Conservation (phyloP, 768 basidiomycete genomes). For the Lentinula raphanica region DNA sequence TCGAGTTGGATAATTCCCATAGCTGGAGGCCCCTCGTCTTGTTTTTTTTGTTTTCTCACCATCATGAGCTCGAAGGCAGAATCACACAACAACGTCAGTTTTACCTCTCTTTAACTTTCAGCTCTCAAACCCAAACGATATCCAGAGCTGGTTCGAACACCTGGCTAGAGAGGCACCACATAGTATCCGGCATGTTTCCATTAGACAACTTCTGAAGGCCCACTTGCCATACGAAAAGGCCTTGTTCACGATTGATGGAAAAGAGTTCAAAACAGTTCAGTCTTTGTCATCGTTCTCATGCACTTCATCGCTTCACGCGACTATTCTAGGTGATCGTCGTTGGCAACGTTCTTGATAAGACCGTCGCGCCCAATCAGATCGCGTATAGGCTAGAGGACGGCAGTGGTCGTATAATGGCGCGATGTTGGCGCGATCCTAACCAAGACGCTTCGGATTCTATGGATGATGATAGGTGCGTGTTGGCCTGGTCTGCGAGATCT, state of each 20-base stretch:
- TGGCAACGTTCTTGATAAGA: not conserved
- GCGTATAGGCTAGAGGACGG: constrained; percentile 2
- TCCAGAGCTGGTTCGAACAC: not conserved
- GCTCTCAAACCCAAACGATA: too few relatives aligned
- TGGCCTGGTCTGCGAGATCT: not conserved
- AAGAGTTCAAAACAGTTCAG: constrained; percentile 14
- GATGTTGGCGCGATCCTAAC: not conserved
- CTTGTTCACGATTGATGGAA: constrained; percentile 16
- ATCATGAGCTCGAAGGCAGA: too few relatives aligned
- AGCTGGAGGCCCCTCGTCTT: too few relatives aligned
- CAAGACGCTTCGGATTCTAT: not conserved
- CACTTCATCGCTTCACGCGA: too few relatives aligned
- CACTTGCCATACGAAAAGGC: constrained; percentile 4
- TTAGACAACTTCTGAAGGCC: not conserved
- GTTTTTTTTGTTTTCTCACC: too few relatives aligned
- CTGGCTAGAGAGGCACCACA: too few relatives aligned
- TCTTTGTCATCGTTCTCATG: not conserved
- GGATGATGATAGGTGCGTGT: not conserved
- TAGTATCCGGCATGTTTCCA: not conserved
- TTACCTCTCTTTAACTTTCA: too few relatives aligned
- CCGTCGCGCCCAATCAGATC: not conserved
- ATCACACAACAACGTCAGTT: too few relatives aligned
- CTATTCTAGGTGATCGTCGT: not conserved
- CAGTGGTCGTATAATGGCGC: not conserved
- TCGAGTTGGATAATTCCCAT: too few relatives aligned